Evolutionary conservation across 495 filamentous ascomycete species (phyloP).

Genomic region (Neurospora sp.): DNA sequence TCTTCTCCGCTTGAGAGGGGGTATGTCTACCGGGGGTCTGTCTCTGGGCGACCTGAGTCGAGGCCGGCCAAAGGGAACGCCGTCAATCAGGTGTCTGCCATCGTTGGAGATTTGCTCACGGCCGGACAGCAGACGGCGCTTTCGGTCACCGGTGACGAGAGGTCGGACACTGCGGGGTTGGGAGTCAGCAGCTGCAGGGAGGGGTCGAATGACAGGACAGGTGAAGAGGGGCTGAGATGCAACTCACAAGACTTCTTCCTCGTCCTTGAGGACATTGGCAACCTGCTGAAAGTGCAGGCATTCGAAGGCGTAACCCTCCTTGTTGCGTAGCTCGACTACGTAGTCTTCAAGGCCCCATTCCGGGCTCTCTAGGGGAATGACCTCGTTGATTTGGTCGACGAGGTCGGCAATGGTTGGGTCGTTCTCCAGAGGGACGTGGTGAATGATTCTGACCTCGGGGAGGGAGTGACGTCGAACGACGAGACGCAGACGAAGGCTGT

Average conservation of each 20-base stretch:
- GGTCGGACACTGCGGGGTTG: slow-evolving; percentile 59
- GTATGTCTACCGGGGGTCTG: slow-evolving; percentile 63
- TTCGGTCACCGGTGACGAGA: slow-evolving; percentile 63
- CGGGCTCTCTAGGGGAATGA: slow-evolving; percentile 71
- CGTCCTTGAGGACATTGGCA: slow-evolving; percentile 59
- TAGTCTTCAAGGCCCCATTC: slow-evolving; percentile 92
- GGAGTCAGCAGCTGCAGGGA: slow-evolving; percentile 3
- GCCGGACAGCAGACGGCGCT: slow-evolving; percentile 63
- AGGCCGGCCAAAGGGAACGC: slow-evolving; percentile 75
- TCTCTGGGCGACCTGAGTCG: slow-evolving; percentile 46
- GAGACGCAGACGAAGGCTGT: slow-evolving; percentile 68
- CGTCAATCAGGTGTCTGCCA: slow-evolving; percentile 81
- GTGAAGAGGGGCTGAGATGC: not conserved
- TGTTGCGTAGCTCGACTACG: slow-evolving; percentile 60
- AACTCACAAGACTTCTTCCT: slow-evolving; percentile 72
- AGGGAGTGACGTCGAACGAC: slow-evolving; percentile 71
- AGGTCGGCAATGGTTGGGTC: slow-evolving; percentile 68
- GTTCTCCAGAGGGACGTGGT: slow-evolving; percentile 48
- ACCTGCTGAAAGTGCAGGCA: slow-evolving; percentile 81
- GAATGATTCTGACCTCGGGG: slow-evolving; percentile 66
- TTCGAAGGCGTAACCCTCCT: slow-evolving; percentile 57
- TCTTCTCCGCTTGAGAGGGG: slow-evolving; percentile 61
- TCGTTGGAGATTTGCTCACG: slow-evolving; percentile 72
- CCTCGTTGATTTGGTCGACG: slow-evolving; percentile 71
- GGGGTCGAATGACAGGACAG: slow-evolving; percentile 3